Conservation (phyloP, 2,329 filamentous ascomycete genomes). For the Alternaria sp. region DNA sequence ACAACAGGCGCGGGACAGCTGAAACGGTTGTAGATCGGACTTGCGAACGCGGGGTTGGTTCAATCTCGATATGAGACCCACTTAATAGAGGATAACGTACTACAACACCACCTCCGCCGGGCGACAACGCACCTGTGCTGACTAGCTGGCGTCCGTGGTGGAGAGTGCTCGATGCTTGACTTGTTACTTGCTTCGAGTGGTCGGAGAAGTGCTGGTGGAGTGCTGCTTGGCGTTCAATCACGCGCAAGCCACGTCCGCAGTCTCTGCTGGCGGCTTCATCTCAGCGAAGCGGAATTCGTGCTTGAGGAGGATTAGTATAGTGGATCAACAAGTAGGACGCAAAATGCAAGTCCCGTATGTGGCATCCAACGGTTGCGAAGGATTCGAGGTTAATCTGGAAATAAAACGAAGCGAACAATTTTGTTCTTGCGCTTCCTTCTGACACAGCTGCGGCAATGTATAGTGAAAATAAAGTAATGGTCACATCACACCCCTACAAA, state of each 20-base stretch:
- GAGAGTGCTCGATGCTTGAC: slow-evolving; percentile 27
- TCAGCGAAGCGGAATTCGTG: slow-evolving; percentile 23
- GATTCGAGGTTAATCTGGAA: slow-evolving; percentile 4
- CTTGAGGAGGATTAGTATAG: slow-evolving; percentile 20
- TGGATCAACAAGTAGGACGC: slow-evolving; percentile 13
- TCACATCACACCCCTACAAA: neutral
- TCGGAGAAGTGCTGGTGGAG: slow-evolving; percentile 22
- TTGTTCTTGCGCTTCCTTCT: neutral
- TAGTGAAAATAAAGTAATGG: slow-evolving; percentile 3
- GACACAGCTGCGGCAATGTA: neutral
- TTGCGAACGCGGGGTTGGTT: slow-evolving; percentile 35
- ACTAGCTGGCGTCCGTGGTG: slow-evolving; percentile 28
- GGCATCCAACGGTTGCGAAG: slow-evolving; percentile 11
- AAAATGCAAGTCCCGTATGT: slow-evolving; percentile 11
- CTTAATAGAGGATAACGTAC: slow-evolving; percentile 15
- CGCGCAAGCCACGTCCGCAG: slow-evolving; percentile 19
- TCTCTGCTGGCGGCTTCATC: slow-evolving; percentile 13
- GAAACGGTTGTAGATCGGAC: slow-evolving; percentile 22
- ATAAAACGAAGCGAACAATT: slow-evolving; percentile 5
- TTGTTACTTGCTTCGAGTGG: slow-evolving; percentile 25
- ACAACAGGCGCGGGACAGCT: slow-evolving; percentile 10
- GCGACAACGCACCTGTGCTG: slow-evolving; percentile 26
- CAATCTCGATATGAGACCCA: slow-evolving; percentile 33
- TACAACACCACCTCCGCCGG: slow-evolving; percentile 29
- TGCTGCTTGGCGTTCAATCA: slow-evolving; percentile 25